A percentile compares a stretch with the other conserved stretches of the same genome.
phyloP scores from a whole-genome alignment of 345 rosid species.

The Excoecaria agallocha region DNA sequence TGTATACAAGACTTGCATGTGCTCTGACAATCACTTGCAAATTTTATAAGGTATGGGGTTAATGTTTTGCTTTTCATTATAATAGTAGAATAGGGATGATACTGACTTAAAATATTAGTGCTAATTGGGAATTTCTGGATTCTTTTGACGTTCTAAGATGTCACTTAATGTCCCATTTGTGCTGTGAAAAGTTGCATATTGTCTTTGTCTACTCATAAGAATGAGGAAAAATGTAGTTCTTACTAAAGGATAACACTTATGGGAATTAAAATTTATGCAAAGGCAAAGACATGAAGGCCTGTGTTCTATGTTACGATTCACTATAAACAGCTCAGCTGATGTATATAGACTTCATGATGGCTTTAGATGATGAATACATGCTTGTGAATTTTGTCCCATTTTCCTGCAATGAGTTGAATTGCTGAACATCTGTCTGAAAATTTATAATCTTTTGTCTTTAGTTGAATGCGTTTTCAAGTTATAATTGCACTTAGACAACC shows the following conservation, averaged over 20 bases:
- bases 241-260: neutral
- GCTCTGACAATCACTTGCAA: neutral
- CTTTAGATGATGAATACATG: neutral
- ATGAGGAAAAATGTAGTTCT: neutral
- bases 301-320: neutral
- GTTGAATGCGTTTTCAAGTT: neutral
- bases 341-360: neutral
- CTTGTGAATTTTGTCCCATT: neutral
- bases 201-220: too few relatives aligned
- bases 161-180: neutral
- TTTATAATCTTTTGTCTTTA: neutral
- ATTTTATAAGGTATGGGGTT: neutral
- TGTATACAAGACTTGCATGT: neutral
- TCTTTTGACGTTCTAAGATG: neutral
- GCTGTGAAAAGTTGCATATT: neutral
- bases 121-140: neutral
- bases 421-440: too few relatives aligned
- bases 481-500: neutral
- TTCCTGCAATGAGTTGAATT: neutral
- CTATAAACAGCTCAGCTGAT: neutral
- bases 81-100: neutral
- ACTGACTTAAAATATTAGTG: neutral
- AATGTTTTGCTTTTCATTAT: neutral
- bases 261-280: too few relatives aligned
- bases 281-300: neutral